phyloP scores from a whole-genome alignment of 2,329 filamentous ascomycete species.

The Mycosphaerella sp. region DNA sequence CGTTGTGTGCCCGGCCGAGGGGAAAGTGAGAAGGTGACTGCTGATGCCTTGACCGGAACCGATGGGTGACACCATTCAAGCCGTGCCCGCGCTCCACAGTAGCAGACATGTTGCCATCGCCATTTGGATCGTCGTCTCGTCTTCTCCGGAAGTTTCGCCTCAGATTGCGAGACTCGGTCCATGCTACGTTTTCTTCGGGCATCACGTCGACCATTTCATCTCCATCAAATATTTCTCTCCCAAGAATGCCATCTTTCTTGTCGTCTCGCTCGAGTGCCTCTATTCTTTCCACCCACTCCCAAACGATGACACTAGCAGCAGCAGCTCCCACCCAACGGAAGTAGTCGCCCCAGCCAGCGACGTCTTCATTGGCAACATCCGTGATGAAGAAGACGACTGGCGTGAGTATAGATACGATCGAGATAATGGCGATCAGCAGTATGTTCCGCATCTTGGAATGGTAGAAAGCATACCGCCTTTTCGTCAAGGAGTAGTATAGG shows the following conservation, averaged over 20 bases:
- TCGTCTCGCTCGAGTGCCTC: slow-evolving; percentile 88
- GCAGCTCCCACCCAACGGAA: slow-evolving; percentile 94
- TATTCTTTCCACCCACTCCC: slow-evolving; percentile 96
- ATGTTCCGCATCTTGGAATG: slow-evolving; percentile 89
- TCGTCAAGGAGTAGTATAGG: slow-evolving; percentile 86
- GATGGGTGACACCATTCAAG: slow-evolving; percentile 23
- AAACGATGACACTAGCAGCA: slow-evolving; percentile 91
- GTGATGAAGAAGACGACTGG: slow-evolving; percentile 90
- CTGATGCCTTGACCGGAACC: slow-evolving; percentile 25
- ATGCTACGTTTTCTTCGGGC: slow-evolving; percentile 52
- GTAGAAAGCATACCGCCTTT: slow-evolving; percentile 84
- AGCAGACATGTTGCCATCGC: slow-evolving; percentile 23
- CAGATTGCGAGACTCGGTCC: slow-evolving; percentile 40
- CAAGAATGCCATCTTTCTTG: slow-evolving; percentile 86
- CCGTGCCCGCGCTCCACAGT: slow-evolving; percentile 25
- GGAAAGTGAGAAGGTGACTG: slow-evolving; percentile 30
- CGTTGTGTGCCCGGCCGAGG: slow-evolving; percentile 31
- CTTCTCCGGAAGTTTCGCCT: slow-evolving; percentile 28
- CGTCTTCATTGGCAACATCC: slow-evolving; percentile 77
- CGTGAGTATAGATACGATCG: slow-evolving; percentile 73
- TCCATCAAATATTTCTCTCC: slow-evolving; percentile 85
- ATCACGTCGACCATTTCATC: slow-evolving; percentile 80
- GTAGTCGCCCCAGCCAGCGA: slow-evolving; percentile 91
- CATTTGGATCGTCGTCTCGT: slow-evolving; percentile 30
- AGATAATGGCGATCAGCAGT: slow-evolving; percentile 69